Conservation (phyloP, 73 alveolate genomes). For the Urostyla sp. region DNA sequence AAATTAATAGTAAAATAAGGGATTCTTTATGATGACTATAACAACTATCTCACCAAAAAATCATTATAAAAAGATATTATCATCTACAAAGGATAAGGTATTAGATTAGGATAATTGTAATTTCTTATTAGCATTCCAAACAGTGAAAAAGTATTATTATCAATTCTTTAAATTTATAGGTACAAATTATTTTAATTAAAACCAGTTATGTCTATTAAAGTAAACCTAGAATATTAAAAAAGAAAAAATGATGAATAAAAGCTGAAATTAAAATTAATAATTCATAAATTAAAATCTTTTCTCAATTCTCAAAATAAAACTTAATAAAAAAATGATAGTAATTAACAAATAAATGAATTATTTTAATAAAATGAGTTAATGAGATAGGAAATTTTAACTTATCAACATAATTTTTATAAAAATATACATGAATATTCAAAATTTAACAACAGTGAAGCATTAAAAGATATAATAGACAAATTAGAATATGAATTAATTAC, state of each 20-base stretch:
- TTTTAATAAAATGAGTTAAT: conserved; percentile 10
- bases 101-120: conserved; percentile 10
- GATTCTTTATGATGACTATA: conserved; percentile 47
- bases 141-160: conserved; percentile 14
- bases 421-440: neutral
- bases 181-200: conserved; percentile 32
- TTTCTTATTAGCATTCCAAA: conserved; percentile 8
- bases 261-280: neutral
- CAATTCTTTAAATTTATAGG: neutral
- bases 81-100: conserved; percentile 17
- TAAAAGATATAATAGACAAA: conserved; percentile 4
- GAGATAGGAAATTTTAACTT: neutral
- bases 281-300: conserved; percentile 2
- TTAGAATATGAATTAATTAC: neutral
- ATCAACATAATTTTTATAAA: conserved; percentile 4
- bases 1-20: conserved; percentile 1
- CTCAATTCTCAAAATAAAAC: conserved; percentile 7
- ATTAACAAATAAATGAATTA: conserved; percentile 6
- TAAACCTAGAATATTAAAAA: neutral
- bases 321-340: neutral
- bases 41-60: conserved; percentile 53
- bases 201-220: conserved; percentile 4
- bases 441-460: neutral
- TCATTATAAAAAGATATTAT: conserved; percentile 43
- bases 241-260: conserved; percentile 19